phyloP scores from a whole-genome alignment of 1,284 basidiomycete genomes.

The Mycosarcoma maydis region DNA sequence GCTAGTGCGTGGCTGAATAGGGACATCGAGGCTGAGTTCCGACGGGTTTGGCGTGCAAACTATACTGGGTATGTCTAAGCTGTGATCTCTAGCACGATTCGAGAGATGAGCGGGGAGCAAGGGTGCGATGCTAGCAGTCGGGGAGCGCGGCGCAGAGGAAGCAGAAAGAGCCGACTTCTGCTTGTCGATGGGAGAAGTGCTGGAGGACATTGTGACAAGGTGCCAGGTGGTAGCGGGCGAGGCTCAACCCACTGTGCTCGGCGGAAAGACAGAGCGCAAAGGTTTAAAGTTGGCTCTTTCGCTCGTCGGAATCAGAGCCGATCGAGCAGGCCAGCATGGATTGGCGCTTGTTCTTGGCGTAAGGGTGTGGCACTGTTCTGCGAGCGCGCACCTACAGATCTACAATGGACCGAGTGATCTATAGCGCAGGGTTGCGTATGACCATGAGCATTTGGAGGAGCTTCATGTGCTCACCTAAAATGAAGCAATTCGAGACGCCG shows the following conservation, averaged over 20 bases:
- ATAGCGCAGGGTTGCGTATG: background rate
- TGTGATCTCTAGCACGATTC: constrained; percentile 8
- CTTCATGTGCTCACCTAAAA: background rate
- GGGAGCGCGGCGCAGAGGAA: constrained; percentile 15
- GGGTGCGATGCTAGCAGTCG: constrained; percentile 14
- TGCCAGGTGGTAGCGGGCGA: too few relatives aligned
- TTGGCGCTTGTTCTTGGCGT: background rate
- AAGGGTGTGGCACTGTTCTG: background rate
- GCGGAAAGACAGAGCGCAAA: background rate
- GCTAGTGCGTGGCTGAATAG: constrained; percentile 22
- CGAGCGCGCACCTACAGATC: too few relatives aligned
- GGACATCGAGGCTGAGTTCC: constrained; percentile 8
- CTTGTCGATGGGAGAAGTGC: background rate
- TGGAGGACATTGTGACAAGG: constrained; percentile 6
- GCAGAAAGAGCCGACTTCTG: constrained; percentile 2
- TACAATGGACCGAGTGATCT: background rate
- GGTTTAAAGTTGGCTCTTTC: background rate
- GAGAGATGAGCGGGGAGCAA: constrained; percentile 14
- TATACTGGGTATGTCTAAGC: constrained; percentile 1
- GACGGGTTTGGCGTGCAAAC: background rate
- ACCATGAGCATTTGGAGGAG: background rate
- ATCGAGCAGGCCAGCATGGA: background rate
- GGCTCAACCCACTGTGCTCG: too few relatives aligned
- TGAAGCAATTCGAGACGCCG: background rate
- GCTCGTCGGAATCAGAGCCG: background rate